Conservation (phyloP, 75 land plant species). For the Sequoiadendron giganteum region DNA sequence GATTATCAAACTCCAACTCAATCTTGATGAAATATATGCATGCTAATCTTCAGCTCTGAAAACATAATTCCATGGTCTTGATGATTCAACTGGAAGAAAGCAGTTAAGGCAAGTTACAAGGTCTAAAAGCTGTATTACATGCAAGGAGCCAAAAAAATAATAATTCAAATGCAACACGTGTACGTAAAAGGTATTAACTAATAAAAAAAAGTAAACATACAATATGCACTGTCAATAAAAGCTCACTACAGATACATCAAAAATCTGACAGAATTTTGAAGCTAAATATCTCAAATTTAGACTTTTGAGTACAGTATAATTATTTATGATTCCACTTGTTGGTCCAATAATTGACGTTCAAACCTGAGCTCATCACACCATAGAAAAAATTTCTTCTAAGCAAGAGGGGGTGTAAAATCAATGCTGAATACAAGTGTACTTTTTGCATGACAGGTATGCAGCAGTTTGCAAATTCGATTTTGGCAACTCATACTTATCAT, state of each 20-base stretch:
- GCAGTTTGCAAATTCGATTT: no score
- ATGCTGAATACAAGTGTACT: no score
- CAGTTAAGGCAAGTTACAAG: background rate
- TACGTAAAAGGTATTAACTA: background rate
- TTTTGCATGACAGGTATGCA: no score
- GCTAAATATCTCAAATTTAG: background rate
- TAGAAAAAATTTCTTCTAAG: no score
- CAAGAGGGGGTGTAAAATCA: no score
- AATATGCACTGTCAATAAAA: background rate
- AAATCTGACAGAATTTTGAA: background rate
- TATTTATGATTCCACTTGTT: background rate
- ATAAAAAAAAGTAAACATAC: background rate
- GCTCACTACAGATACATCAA: background rate
- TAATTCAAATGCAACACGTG: background rate
- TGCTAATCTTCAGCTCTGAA: background rate
- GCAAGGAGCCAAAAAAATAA: background rate
- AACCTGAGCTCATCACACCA: no score
- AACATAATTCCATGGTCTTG: background rate
- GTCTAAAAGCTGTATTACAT: background rate
- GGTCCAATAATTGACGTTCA: no score
- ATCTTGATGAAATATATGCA: background rate
- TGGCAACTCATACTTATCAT: no score
- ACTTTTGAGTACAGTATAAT: background rate
- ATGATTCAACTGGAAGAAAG: background rate
- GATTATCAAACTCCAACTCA: background rate